These are phyloP conservation scores for Aureobasidium pullulans DNA, from an alignment of 2,329 filamentous ascomycete species.

Conservation along the genomic window DNA sequence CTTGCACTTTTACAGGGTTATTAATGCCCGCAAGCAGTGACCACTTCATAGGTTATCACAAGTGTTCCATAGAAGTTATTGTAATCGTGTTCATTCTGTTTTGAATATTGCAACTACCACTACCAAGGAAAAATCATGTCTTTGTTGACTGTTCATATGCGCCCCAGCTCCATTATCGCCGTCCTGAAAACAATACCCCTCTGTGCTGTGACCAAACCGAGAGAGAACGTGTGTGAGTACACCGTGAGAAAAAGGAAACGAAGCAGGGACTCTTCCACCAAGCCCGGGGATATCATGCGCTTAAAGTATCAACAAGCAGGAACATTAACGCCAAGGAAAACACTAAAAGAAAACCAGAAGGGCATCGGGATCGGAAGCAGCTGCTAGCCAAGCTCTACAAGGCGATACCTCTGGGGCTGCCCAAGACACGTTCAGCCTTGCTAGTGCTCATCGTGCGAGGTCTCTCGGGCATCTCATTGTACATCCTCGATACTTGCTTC, in stretches of 20 bases:
- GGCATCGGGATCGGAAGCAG: neutral
- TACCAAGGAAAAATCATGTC: neutral
- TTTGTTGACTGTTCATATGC: neutral
- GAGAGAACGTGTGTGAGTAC: neutral
- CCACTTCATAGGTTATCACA: too few relatives aligned
- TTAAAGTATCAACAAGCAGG: neutral
- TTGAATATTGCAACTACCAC: neutral
- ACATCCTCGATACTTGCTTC: neutral
- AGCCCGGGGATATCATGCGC: constrained; percentile 6
- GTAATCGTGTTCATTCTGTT: neutral
- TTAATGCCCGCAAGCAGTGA: too few relatives aligned
- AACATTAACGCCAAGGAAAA: neutral
- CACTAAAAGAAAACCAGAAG: neutral
- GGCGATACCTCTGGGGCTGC: constrained; percentile 10
- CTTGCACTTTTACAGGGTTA: too few relatives aligned
- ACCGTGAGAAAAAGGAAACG: neutral
- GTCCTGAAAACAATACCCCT: neutral
- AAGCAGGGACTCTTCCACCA: neutral
- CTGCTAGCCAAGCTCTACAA: neutral
- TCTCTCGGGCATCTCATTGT: neutral
- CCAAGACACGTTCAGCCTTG: constrained; percentile 11
- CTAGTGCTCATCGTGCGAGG: constrained; percentile 1
- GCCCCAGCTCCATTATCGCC: neutral
- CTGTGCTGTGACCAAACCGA: neutral
- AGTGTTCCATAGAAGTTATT: too few relatives aligned